Base-by-base conservation (phyloP, 768 basidiomycete species). In the Russula dissimulans region DNA sequence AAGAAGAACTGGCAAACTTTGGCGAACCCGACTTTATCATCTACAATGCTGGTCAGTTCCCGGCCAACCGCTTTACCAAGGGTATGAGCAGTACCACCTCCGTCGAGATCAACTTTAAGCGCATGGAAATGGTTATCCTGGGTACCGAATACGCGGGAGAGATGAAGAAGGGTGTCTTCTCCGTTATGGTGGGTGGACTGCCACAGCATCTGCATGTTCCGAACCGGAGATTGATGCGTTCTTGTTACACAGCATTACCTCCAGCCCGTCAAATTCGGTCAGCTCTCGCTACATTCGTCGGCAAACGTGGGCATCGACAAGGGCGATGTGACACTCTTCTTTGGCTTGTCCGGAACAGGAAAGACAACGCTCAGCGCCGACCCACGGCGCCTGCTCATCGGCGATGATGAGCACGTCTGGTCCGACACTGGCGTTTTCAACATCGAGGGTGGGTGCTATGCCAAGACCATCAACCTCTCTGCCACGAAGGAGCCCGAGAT, bases 131-230 rank as follows among this genome's bases (percentile, higher is more conserved):
- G 97, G 95, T 99, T 69, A 98, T 99, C 70, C 91, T 99, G 67
- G 95, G 91, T 57, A 95, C 93, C 31, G 94, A 97, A 72, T 97
- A 97, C 70, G 94, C 94, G 34, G 94, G 94, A 53, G 94, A 99
- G 79, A 99, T 99, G 97, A 99, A 99, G 79, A 99, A 99, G 84
- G 97, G 97, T 70, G 91, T 99, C 72, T 99, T 99, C 79, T 92
- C 89, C 46, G 94, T 99, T 67, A 99, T 99, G 95, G 85, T 85
- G 64, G 22, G 77, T 63, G 10, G 9, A 48, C 42, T 39, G 44
- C 44, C 45, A 41, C 57, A 50, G 9, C 32, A n/a, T 34, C 50
- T 38, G 31, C 18, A 51, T 32, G 22, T 52, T 51, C 44, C 51
- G 44, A 22, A 36, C 36, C 45, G 36, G 50, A 41, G 49, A 54